Percentiles rank a stretch among this genome's conserved stretches.
Conservation (phyloP, 768 basidiomycete genomes). For the Mycena rosella region DNA sequence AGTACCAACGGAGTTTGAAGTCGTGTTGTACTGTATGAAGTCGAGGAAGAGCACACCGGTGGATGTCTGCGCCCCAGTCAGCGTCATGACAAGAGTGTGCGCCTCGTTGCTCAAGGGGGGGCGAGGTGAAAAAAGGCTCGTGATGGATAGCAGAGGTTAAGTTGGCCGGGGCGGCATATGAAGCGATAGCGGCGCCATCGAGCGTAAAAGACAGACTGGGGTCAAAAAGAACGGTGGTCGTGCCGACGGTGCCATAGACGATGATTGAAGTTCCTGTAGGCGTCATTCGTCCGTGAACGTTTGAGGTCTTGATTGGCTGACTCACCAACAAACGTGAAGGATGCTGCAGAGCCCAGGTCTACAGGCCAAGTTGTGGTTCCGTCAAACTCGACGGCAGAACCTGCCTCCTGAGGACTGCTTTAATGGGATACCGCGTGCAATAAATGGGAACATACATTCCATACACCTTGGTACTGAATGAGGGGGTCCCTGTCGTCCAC, state of each 20-base stretch:
- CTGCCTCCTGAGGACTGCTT: no score
- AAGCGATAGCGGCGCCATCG: background rate
- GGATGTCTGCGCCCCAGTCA: no score
- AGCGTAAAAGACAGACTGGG: background rate
- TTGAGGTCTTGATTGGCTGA: no score
- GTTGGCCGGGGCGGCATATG: background rate
- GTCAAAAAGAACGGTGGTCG: no score
- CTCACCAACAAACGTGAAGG: conserved; percentile 10
- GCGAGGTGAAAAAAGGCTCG: conserved; percentile 5
- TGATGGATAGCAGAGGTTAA: conserved; percentile 5
- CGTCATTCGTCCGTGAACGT: background rate
- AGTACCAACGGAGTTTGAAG: background rate
- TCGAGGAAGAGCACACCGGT: background rate
- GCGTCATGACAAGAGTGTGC: conserved; percentile 7
- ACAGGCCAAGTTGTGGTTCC: conserved; percentile 7
- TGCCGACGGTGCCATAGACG: background rate
- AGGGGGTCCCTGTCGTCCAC: conserved; percentile 18
- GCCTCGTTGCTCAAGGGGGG: background rate
- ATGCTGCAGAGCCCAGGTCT: background rate
- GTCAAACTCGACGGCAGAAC: conserved; percentile 1
- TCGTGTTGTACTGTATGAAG: background rate
- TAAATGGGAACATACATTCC: no score
- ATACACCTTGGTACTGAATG: conserved; percentile 4
- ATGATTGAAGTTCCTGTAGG: no score
- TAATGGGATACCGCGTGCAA: no score